These are phyloP conservation scores for Crassisporium funariophilum DNA, from an alignment of 768 basidiomycete species.

Conservation along the genomic window DNA sequence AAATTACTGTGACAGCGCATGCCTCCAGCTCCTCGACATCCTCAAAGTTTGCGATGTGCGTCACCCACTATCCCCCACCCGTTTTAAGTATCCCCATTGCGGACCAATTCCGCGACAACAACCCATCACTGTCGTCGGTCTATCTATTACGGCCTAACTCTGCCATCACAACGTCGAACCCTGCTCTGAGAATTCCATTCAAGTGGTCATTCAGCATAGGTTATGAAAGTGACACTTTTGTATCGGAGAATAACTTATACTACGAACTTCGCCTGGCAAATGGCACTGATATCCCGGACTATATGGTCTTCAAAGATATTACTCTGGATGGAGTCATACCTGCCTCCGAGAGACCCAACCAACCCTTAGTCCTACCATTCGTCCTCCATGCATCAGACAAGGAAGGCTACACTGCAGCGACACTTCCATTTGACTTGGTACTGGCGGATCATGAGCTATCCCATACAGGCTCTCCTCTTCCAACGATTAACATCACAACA, in stretches of 20 bases:
- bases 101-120: slow-evolving; percentile 61
- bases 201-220: slow-evolving; percentile 92
- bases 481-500: slow-evolving; percentile 72
- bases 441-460: slow-evolving; percentile 73
- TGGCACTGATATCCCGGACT: slow-evolving; percentile 71
- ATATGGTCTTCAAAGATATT: slow-evolving; percentile 71
- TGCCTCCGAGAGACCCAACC: slow-evolving; percentile 33
- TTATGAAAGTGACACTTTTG: slow-evolving; percentile 66
- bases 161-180: slow-evolving; percentile 50
- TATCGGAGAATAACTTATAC: slow-evolving; percentile 44
- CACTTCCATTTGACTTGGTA: slow-evolving; percentile 63
- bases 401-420: slow-evolving; percentile 66
- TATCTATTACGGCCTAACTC: slow-evolving; percentile 65
- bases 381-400: slow-evolving; percentile 71
- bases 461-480: slow-evolving; percentile 43
- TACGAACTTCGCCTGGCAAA: slow-evolving; percentile 68
- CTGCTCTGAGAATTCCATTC: slow-evolving; percentile 72
- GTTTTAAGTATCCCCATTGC: slow-evolving; percentile 52
- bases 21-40: slow-evolving; percentile 54
- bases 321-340: slow-evolving; percentile 85
- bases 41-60: slow-evolving; percentile 56
- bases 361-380: slow-evolving; percentile 50
- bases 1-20: slow-evolving; percentile 64
- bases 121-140: slow-evolving; percentile 74
- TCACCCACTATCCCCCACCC: slow-evolving; percentile 56